Conservation (phyloP, 345 rosid species). For the Eucalyptus cloeziana region DNA sequence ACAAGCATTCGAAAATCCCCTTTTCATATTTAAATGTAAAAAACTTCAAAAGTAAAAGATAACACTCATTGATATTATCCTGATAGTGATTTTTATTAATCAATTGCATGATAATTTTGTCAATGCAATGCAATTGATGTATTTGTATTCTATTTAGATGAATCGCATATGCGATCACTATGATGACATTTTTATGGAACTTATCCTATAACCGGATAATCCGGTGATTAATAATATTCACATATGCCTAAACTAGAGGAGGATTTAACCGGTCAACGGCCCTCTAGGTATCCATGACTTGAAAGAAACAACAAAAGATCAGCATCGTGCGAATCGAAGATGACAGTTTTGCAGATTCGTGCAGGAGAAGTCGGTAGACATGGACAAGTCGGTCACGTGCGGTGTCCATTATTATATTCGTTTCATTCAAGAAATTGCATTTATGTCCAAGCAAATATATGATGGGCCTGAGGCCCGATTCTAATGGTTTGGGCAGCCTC, state of each 20-base stretch:
- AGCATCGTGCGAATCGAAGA: background rate
- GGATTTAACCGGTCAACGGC: background rate
- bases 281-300: background rate
- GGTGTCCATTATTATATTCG: background rate
- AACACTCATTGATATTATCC: accelerated
- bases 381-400: background rate
- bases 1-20: background rate
- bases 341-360: background rate
- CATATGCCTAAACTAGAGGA: background rate
- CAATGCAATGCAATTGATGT: background rate
- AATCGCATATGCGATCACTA: background rate
- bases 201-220: background rate
- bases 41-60: background rate
- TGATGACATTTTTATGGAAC: background rate
- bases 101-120: background rate
- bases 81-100: background rate
- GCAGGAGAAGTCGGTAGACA: background rate
- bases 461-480: background rate
- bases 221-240: background rate
- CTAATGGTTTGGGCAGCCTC: background rate
- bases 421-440: background rate
- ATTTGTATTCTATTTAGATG: background rate
- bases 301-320: background rate
- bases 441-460: background rate
- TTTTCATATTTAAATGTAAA: background rate